Conservation (phyloP, 495 filamentous ascomycete species). For the Pseudomonodictys pantanalensis region DNA sequence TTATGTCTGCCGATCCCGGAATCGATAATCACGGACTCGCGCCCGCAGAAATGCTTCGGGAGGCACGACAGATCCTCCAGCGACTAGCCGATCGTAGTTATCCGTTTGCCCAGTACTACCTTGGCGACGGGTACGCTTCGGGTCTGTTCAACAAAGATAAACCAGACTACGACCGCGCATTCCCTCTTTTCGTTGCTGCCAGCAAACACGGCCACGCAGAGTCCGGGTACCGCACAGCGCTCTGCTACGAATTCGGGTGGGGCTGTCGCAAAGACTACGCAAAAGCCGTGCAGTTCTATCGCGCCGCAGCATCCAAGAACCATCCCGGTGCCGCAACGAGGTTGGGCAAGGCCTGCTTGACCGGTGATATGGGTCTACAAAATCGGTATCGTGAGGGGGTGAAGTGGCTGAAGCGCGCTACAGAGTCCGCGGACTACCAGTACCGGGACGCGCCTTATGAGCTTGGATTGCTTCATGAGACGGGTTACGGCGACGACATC, state of each 20-base stretch:
- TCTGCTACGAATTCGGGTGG: slow-evolving; percentile 99
- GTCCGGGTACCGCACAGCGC: slow-evolving; percentile 85
- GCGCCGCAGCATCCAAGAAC: slow-evolving; percentile 83
- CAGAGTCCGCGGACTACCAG: slow-evolving; percentile 82
- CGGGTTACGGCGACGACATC: slow-evolving; percentile 85
- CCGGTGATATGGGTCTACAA: slow-evolving; percentile 78
- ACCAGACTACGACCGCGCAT: slow-evolving; percentile 84
- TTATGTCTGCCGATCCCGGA: slow-evolving; percentile 37
- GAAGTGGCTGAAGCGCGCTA: slow-evolving; percentile 93
- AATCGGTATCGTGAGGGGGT: slow-evolving; percentile 87
- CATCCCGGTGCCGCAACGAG: slow-evolving; percentile 94
- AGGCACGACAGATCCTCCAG: slow-evolving; percentile 85
- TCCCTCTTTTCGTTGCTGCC: slow-evolving; percentile 85
- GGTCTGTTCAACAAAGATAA: slow-evolving; percentile 92
- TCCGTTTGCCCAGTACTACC: slow-evolving; percentile 96
- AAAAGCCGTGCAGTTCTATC: slow-evolving; percentile 91
- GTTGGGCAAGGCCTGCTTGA: slow-evolving; percentile 84
- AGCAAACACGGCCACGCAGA: slow-evolving; percentile 98
- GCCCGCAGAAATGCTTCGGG: slow-evolving; percentile 69
- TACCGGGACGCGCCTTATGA: slow-evolving; percentile 94
- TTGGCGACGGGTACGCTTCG: slow-evolving; percentile 90
- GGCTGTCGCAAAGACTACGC: slow-evolving; percentile 81
- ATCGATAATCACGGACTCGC: slow-evolving; percentile 20
- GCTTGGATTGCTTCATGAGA: slow-evolving; percentile 80
- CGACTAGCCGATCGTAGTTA: slow-evolving; percentile 81